These are phyloP conservation scores for Botrytis tulipae DNA, from an alignment of 2,329 filamentous ascomycete species.

Conservation along the genomic window DNA sequence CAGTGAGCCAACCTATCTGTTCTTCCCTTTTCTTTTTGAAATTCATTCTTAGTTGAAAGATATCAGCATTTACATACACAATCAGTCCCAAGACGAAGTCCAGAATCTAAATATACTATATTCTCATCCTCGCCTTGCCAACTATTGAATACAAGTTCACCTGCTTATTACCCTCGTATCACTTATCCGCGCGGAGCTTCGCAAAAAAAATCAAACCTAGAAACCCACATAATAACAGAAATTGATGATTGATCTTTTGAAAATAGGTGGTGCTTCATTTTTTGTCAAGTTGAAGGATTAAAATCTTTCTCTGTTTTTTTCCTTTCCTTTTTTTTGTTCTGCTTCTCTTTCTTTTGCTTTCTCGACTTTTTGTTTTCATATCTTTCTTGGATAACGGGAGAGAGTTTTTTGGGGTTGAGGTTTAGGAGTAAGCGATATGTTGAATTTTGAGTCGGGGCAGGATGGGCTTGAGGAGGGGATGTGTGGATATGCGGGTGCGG, in stretches of 20 bases:
- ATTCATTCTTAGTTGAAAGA: not conserved
- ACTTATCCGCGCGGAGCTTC: not conserved
- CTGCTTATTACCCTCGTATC: not conserved
- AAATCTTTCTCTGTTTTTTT: not conserved
- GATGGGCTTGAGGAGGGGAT: not conserved
- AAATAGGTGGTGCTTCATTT: not conserved
- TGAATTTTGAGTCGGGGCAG: rapidly evolving
- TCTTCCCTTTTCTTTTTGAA: not conserved
- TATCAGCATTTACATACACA: not conserved
- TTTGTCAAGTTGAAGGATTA: not conserved
- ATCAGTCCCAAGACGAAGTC: not conserved
- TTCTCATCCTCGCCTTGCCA: not conserved
- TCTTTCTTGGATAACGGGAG: not conserved
- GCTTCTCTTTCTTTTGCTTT: not conserved
- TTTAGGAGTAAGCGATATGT: not conserved
- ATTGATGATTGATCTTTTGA: not conserved
- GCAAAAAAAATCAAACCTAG: not conserved
- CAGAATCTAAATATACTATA: not conserved
- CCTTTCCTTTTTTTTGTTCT: not conserved
- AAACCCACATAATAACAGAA: not conserved
- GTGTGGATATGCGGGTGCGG: not conserved
- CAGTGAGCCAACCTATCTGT: not conserved
- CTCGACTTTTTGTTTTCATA: no score
- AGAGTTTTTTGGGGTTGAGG: no score
- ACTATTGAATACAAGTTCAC: not conserved